These are phyloP conservation scores for Botrytis medusae DNA, from an alignment of 2,329 filamentous ascomycete species.

Conservation along the genomic window DNA sequence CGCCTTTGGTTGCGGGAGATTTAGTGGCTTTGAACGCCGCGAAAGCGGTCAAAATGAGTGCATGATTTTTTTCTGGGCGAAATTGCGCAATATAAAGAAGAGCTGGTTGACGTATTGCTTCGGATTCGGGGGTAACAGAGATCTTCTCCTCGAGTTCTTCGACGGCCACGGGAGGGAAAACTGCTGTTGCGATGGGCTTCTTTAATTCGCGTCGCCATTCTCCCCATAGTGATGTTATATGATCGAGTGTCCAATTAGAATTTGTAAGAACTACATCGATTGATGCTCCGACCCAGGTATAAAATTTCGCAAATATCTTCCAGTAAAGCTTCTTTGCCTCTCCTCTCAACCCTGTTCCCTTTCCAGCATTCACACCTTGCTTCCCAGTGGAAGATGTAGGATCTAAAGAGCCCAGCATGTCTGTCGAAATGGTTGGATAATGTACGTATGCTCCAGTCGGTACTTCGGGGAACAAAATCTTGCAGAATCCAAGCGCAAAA, in stretches of 20 bases:
- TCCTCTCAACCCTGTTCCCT: constrained; percentile 71
- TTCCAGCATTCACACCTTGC: constrained; percentile 80
- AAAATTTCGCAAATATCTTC: constrained; percentile 78
- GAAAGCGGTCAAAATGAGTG: constrained; percentile 82
- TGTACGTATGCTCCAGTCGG: constrained; percentile 94
- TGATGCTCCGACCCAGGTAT: constrained; percentile 77
- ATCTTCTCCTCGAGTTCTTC: constrained; percentile 76
- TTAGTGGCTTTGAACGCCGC: constrained; percentile 66
- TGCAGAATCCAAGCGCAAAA: constrained; percentile 80
- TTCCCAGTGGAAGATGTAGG: constrained; percentile 56
- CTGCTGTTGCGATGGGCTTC: constrained; percentile 59
- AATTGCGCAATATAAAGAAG: constrained; percentile 97
- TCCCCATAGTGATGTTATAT: constrained; percentile 81
- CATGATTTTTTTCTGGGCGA: constrained; percentile 94
- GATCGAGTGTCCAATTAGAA: constrained; percentile 86
- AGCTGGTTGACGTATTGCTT: constrained; percentile 66
- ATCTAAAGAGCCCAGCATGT: constrained; percentile 87
- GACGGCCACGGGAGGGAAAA: constrained; percentile 92
- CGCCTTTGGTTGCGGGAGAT: constrained; percentile 50
- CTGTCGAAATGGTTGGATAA: constrained; percentile 96
- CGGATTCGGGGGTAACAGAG: constrained; percentile 66
- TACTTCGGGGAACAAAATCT: constrained; percentile 74
- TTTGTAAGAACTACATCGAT: constrained; percentile 98
- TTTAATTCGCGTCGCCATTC: constrained; percentile 49
- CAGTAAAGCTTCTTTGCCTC: constrained; percentile 78